Percentiles rank a stretch among this genome's conserved stretches.
phyloP scores from a whole-genome alignment of 371 early-diverging fungal genomes.

The Mortierella sp. region DNA sequence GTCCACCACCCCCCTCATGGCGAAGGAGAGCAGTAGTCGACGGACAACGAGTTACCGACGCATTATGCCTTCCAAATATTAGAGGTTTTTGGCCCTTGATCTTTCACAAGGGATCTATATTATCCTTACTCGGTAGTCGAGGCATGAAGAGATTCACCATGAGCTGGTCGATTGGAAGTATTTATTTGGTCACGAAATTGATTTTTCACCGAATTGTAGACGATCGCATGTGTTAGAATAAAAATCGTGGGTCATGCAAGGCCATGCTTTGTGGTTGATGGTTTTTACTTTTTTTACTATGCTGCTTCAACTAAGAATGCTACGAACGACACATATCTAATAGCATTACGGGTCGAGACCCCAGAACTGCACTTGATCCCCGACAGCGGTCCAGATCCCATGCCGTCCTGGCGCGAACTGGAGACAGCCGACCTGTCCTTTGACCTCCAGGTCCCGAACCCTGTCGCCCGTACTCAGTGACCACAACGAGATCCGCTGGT shows the following conservation, averaged over 20 bases:
- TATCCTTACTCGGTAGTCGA: constrained; percentile 57
- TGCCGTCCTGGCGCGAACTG: constrained; percentile 22
- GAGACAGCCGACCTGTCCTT: constrained; percentile 17
- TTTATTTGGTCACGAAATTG: background rate
- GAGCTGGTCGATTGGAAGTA: background rate
- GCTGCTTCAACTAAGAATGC: background rate
- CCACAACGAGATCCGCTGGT: constrained; percentile 41
- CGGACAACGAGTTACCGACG: constrained; percentile 32
- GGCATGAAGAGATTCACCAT: constrained; percentile 29
- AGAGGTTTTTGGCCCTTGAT: constrained; percentile 29
- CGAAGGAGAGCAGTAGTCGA: constrained; percentile 22
- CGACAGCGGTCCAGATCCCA: constrained; percentile 36
- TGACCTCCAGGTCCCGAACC: constrained; percentile 30
- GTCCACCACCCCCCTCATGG: constrained; percentile 14
- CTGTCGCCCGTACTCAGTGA: constrained; percentile 41
- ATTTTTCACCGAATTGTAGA: background rate
- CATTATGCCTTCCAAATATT: constrained; percentile 50
- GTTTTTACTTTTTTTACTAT: no score
- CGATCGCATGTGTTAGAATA: background rate
- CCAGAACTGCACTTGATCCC: constrained; percentile 39
- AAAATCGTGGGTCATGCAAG: no score
- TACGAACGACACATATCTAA: background rate
- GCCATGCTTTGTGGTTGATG: no score
- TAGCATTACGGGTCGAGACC: background rate
- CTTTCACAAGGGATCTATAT: constrained; percentile 51